Evolutionary conservation across 2,329 filamentous ascomycete genomes (phyloP).

Genomic region (Graphilbum sp.): DNA sequence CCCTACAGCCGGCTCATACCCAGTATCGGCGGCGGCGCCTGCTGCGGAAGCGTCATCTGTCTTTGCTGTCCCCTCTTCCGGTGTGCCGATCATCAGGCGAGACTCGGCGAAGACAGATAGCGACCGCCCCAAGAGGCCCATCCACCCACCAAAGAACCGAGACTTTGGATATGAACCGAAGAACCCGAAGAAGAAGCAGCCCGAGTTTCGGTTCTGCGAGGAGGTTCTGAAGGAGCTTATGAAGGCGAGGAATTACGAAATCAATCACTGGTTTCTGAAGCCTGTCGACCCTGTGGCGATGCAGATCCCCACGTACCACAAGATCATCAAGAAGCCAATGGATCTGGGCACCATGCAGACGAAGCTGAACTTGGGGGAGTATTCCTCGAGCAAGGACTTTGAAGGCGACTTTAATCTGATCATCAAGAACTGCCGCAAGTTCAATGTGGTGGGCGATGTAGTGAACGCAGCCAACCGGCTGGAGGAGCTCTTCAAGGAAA

Average conservation of each 20-base stretch:
- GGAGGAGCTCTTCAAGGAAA: conserved; percentile 55
- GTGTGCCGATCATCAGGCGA: conserved; percentile 67
- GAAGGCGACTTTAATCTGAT: conserved; percentile 70
- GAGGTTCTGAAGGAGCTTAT: conserved; percentile 63
- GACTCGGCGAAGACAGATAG: conserved; percentile 66
- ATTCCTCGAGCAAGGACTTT: conserved; percentile 70
- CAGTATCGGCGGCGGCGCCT: conserved; percentile 16
- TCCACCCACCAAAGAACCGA: conserved; percentile 78
- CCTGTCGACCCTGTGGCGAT: conserved; percentile 89
- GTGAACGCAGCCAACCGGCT: conserved; percentile 47
- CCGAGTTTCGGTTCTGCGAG: conserved; percentile 82
- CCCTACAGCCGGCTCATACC: conserved; percentile 8
- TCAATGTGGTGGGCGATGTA: conserved; percentile 40
- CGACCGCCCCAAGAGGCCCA: conserved; percentile 76
- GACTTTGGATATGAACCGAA: conserved; percentile 76
- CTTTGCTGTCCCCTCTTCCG: conserved; percentile 64
- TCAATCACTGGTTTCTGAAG: conserved; percentile 60
- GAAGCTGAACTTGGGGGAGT: conserved; percentile 65
- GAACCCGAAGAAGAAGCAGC: conserved; percentile 76
- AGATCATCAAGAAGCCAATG: conserved; percentile 93
- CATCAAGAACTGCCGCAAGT: conserved; percentile 78
- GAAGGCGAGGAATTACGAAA: conserved; percentile 50
- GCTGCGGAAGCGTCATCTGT: conserved; percentile 16
- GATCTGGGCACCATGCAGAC: conserved; percentile 68
- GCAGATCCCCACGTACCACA: conserved; percentile 86